Evolutionary conservation across 2,329 filamentous ascomycete species (phyloP).

Genomic region (Onygenales sp.): DNA sequence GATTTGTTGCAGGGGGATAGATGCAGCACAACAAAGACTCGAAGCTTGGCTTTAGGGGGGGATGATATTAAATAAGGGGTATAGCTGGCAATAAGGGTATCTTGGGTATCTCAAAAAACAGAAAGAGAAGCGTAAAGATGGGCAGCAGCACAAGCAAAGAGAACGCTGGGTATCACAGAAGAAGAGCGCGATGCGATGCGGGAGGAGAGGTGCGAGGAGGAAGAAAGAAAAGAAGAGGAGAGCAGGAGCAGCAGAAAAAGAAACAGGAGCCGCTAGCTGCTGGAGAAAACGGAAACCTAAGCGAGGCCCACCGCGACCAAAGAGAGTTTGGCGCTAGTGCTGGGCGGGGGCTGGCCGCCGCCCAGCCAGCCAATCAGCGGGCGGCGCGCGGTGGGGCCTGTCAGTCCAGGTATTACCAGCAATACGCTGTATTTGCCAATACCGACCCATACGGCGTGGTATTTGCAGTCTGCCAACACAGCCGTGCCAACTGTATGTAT

Average conservation of each 20-base stretch:
- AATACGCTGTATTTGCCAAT: too few relatives aligned
- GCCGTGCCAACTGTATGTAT: too few relatives aligned
- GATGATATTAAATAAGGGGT: slow-evolving; percentile 17
- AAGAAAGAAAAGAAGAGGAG: slow-evolving; percentile 13
- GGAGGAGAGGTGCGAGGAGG: slow-evolving; percentile 12
- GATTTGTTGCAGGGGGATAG: not conserved
- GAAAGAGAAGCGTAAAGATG: slow-evolving; percentile 11
- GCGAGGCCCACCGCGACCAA: slow-evolving; percentile 4
- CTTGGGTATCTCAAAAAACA: slow-evolving; percentile 24
- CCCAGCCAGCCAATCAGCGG: not conserved
- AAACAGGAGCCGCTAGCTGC: slow-evolving; percentile 12
- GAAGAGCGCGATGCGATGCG: slow-evolving; percentile 14
- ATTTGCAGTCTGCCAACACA: too few relatives aligned
- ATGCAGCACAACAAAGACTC: not conserved
- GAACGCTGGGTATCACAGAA: slow-evolving; percentile 32
- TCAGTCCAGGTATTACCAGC: too few relatives aligned
- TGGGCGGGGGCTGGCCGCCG: not conserved
- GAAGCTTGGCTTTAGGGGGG: not conserved
- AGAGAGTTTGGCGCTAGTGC: not conserved
- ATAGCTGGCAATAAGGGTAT: slow-evolving; percentile 10
- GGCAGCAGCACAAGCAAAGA: slow-evolving; percentile 22
- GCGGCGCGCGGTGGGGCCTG: too few relatives aligned
- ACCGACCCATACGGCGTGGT: too few relatives aligned
- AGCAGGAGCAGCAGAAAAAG: slow-evolving; percentile 15
- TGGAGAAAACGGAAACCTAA: slow-evolving; percentile 16